Evolutionary conservation across 1,284 basidiomycete species (phyloP).

Genomic region (Malassezia obtusa): DNA sequence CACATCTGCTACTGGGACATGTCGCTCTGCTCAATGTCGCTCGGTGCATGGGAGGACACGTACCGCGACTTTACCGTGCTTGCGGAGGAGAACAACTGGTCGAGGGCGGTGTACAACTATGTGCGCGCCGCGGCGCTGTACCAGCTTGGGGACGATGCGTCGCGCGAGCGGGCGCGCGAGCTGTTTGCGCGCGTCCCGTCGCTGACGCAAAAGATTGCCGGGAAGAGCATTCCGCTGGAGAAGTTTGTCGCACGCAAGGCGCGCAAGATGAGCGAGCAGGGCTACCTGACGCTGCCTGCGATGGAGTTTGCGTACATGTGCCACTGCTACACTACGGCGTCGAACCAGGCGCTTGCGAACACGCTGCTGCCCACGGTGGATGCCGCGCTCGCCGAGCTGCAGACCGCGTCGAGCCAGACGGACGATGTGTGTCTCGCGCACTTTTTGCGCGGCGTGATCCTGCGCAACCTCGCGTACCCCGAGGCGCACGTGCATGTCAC

Average conservation of each 20-base stretch:
- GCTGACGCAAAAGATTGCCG: conserved; percentile 44
- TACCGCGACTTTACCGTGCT: conserved; percentile 33
- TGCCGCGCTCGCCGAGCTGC: conserved; percentile 28
- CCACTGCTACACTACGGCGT: conserved; percentile 44
- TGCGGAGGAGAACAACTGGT: conserved; percentile 44
- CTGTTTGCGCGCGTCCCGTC: conserved; percentile 31
- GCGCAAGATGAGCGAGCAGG: conserved; percentile 36
- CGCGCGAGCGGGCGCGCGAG: conserved; percentile 23
- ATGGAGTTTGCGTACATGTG: conserved; percentile 45
- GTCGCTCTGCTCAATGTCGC: conserved; percentile 40
- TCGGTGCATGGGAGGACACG: conserved; percentile 32
- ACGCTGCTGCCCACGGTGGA: conserved; percentile 30
- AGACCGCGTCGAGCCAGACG: conserved; percentile 24
- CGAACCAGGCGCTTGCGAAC: conserved; percentile 27
- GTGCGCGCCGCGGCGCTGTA: conserved; percentile 33
- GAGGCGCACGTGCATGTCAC: conserved; percentile 34
- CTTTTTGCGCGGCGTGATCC: conserved; percentile 42
- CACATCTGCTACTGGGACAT: conserved; percentile 48
- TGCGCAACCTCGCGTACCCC: conserved; percentile 44
- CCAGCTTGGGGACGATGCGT: conserved; percentile 20
- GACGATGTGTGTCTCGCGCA: conserved; percentile 44
- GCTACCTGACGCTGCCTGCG: conserved; percentile 34
- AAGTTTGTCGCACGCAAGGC: conserved; percentile 44
- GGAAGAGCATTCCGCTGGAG: conserved; percentile 46
- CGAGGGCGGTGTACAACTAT: conserved; percentile 45